phyloP scores from a whole-genome alignment of 2,329 filamentous ascomycete species.

The Orbilia javanica region DNA sequence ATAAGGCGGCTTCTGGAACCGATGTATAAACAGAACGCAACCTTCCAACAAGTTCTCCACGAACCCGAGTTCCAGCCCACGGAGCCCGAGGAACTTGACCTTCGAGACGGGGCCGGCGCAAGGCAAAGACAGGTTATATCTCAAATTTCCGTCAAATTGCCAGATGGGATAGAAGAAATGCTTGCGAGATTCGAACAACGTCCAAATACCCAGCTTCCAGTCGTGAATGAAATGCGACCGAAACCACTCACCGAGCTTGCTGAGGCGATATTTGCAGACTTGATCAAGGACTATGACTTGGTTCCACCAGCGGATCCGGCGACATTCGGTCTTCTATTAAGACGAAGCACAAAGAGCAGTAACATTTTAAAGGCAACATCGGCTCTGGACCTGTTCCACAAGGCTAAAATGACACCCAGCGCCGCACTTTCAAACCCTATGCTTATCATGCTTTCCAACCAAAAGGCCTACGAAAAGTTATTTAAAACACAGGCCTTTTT shows the following conservation, averaged over 20 bases:
- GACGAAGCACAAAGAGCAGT: conserved; percentile 22
- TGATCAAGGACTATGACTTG: conserved; percentile 33
- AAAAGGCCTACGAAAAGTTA: conserved; percentile 18
- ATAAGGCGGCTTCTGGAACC: conserved; percentile 46
- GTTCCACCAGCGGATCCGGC: conserved; percentile 51
- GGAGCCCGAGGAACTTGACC: conserved; percentile 12
- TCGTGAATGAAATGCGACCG: conserved; percentile 53
- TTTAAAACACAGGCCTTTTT: conserved; percentile 24
- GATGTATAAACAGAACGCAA: conserved; percentile 41
- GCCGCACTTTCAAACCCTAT: conserved; percentile 35
- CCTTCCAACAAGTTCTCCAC: conserved; percentile 47
- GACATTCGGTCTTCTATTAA: conserved; percentile 45
- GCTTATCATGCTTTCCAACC: conserved; percentile 36
- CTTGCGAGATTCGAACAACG: conserved; percentile 41
- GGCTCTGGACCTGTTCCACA: conserved; percentile 34
- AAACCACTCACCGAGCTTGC: conserved; percentile 30
- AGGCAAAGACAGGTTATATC: background rate
- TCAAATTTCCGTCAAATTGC: conserved; percentile 12
- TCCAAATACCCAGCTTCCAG: conserved; percentile 24
- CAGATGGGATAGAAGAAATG: conserved; percentile 40
- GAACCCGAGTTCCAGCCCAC: conserved; percentile 35
- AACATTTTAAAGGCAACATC: conserved; percentile 48
- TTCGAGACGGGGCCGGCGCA: background rate
- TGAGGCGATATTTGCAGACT: conserved; percentile 24
- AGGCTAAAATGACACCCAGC: conserved; percentile 40